Percentiles rank a stretch among this genome's conserved stretches.
Conservation (phyloP, 2,329 filamentous ascomycete genomes). For the Scedosporium apiospermum region DNA sequence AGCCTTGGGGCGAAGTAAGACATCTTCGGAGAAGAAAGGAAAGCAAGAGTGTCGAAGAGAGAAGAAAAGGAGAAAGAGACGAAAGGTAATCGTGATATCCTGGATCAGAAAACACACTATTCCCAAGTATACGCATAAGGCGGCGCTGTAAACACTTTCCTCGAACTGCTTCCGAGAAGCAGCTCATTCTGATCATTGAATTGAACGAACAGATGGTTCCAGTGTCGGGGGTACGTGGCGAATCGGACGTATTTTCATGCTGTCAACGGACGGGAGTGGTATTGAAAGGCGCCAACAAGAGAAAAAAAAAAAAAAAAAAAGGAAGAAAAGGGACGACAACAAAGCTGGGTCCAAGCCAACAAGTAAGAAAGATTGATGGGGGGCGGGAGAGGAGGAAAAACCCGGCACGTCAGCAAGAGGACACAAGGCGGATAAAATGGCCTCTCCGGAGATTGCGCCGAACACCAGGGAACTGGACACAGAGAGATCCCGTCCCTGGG, state of each 20-base stretch:
- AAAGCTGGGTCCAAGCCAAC: background rate
- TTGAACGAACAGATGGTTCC: no score
- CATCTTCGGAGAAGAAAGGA: background rate
- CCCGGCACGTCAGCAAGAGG: background rate
- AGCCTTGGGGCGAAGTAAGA: background rate
- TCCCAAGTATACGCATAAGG: no score
- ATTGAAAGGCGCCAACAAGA: no score
- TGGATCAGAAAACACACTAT: background rate
- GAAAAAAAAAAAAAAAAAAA: no score
- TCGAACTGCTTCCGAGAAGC: background rate
- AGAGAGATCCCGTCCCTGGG: background rate
- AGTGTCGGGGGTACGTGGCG: no score
- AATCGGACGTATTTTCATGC: no score
- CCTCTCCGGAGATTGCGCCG: conserved; percentile 1
- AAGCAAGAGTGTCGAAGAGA: background rate
- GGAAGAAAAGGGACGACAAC: background rate
- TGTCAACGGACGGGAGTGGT: no score
- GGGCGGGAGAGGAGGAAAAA: background rate
- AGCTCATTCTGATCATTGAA: no score
- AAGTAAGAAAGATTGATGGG: background rate
- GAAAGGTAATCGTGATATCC: background rate
- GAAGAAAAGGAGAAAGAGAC: background rate
- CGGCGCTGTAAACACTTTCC: background rate
- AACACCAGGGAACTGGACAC: background rate
- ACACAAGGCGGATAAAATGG: conserved; percentile 1